Evolutionary conservation across 1,284 basidiomycete genomes (phyloP).

Genomic region (Heterobasidion parviporum): DNA sequence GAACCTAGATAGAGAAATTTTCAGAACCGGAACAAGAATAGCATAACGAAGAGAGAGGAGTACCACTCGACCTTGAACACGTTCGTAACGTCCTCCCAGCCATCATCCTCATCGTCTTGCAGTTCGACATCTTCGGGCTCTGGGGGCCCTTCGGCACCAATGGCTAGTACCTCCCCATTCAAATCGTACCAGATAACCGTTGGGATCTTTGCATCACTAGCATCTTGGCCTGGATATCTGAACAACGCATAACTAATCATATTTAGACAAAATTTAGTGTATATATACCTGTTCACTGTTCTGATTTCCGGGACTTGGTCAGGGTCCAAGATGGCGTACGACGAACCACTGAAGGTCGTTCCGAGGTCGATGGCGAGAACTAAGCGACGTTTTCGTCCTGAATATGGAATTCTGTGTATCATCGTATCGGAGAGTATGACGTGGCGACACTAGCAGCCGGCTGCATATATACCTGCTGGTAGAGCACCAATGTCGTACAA

Average conservation of each 20-base stretch:
- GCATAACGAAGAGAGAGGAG: neutral
- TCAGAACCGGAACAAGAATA: neutral
- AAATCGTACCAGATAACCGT: constrained; percentile 26
- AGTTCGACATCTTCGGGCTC: constrained; percentile 7
- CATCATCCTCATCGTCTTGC: constrained; percentile 16
- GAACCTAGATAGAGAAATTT: neutral
- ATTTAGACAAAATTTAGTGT: neutral
- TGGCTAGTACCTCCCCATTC: constrained; percentile 19
- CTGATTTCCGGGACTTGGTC: constrained; percentile 12
- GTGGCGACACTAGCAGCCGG: too few species aligned
- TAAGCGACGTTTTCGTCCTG: constrained; percentile 4
- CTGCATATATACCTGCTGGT: too few species aligned
- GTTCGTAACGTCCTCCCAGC: constrained; percentile 16
- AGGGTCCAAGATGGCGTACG: constrained; percentile 14
- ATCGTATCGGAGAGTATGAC: neutral
- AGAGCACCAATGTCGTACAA: too few species aligned
- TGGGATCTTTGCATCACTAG: constrained; percentile 26
- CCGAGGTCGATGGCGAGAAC: constrained; percentile 14
- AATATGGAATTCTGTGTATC: neutral
- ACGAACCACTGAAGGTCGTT: constrained; percentile 14
- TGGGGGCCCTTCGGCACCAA: constrained; percentile 25
- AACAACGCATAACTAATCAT: neutral
- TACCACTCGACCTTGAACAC: constrained; percentile 21
- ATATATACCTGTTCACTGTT: constrained; percentile 8
- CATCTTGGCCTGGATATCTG: constrained; percentile 7